phyloP scores from a whole-genome alignment of 768 basidiomycete species.

The Cubamyces sp. region DNA sequence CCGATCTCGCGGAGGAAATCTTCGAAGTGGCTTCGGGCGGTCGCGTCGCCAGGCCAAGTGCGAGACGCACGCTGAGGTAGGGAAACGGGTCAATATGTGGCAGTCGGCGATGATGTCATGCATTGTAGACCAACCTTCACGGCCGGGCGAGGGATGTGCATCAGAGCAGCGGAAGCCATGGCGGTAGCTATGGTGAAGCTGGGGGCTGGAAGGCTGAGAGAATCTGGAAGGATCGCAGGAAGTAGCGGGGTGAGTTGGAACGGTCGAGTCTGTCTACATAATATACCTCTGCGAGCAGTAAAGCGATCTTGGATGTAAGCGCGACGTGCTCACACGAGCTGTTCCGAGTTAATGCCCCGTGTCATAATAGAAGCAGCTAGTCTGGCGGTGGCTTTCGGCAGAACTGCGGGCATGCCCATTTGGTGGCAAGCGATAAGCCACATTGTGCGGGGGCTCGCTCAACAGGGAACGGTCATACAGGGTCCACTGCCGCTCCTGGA shows the following conservation, averaged over 20 bases:
- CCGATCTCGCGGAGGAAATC: constrained; percentile 24
- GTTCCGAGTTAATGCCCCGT: constrained; percentile 22
- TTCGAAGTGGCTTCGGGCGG: constrained; percentile 23
- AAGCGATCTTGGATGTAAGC: constrained; percentile 23
- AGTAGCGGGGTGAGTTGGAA: constrained; percentile 10
- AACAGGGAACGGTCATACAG: background rate
- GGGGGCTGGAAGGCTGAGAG: background rate
- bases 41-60: constrained; percentile 23
- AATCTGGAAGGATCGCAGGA: constrained; percentile 1
- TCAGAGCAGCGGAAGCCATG: constrained; percentile 17
- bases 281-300: constrained; percentile 20
- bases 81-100: background rate
- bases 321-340: constrained; percentile 29
- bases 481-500: background rate
- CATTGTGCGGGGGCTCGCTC: background rate
- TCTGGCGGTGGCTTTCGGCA: constrained; percentile 27
- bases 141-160: constrained; percentile 19
- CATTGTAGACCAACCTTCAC: constrained; percentile 17
- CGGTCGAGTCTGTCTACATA: constrained; percentile 11
- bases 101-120: constrained; percentile 13
- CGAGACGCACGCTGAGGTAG: constrained; percentile 18
- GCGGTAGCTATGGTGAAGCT: background rate
- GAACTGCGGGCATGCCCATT: constrained; percentile 27
- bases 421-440: constrained; percentile 24
- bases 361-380: constrained; percentile 26